Evolutionary conservation across 129 eudicot species (phyloP).

Genomic region (Ambrosia trifida): DNA sequence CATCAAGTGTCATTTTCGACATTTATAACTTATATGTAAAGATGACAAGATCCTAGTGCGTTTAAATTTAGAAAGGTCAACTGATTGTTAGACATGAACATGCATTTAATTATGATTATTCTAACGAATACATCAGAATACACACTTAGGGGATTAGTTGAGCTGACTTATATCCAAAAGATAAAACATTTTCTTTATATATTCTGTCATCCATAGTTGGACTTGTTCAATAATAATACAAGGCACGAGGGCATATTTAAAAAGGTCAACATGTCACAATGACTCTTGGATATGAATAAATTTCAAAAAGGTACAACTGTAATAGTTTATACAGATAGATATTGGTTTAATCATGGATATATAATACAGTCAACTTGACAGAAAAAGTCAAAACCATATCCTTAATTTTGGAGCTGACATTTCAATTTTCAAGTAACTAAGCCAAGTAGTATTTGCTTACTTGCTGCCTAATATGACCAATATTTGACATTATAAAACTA

Average conservation of each 20-base stretch:
- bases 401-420: conserved; percentile 3
- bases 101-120: background rate
- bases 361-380: conserved; percentile 1
- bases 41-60: conserved; percentile 3
- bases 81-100: background rate
- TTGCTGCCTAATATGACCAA: background rate
- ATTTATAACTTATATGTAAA: background rate
- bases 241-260: conserved; percentile 1
- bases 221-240: background rate
- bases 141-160: background rate
- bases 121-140: background rate
- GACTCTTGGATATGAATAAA: background rate
- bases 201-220: background rate
- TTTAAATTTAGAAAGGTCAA: background rate
- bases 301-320: background rate
- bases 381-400: conserved; percentile 16
- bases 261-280: background rate
- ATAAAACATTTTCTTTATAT: background rate
- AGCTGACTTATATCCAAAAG: background rate
- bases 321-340: background rate
- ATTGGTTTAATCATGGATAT: background rate
- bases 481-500: background rate
- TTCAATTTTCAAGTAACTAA: background rate
- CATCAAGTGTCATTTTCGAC: conserved; percentile 1
- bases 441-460: background rate